phyloP scores from a whole-genome alignment of 371 early-diverging fungal genomes.

The Choanephora cucurbitarum region DNA sequence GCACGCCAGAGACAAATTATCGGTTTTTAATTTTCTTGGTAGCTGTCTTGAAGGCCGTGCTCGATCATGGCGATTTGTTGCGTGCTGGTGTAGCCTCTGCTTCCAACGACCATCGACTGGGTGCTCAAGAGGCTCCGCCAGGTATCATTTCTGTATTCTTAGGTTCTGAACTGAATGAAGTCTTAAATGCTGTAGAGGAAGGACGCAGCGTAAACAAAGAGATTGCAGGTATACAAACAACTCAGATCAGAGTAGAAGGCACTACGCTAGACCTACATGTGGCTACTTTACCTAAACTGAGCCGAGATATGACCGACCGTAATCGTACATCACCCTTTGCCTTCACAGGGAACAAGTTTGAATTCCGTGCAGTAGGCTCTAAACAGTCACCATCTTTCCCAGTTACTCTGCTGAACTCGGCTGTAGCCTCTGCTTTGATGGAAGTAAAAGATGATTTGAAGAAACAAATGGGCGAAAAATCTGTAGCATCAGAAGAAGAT shows the following conservation, averaged over 20 bases:
- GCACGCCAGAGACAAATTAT: constrained; percentile 93
- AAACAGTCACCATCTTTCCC: constrained; percentile 98
- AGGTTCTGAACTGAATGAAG: constrained; percentile 93
- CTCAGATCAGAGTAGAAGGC: constrained; percentile 92
- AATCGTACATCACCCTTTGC: constrained; percentile 99
- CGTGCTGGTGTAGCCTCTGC: constrained; percentile 91
- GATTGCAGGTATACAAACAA: constrained; percentile 75
- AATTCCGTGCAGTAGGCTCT: constrained; percentile 99
- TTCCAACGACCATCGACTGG: constrained; percentile 96
- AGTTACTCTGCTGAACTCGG: constrained; percentile 89
- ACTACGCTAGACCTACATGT: constrained; percentile 95
- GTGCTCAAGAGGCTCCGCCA: constrained; percentile 98
- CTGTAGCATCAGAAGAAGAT: constrained; percentile 79
- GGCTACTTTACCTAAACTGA: constrained; percentile 85
- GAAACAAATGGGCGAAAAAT: constrained; percentile 77
- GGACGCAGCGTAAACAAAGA: constrained; percentile 81
- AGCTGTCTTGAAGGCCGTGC: constrained; percentile 87
- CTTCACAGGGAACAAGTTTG: constrained; percentile 99
- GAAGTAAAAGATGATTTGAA: constrained; percentile 74
- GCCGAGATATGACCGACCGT: constrained; percentile 97
- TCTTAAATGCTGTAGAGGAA: constrained; percentile 89
- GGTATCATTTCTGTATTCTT: constrained; percentile 96
- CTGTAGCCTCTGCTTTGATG: constrained; percentile 83
- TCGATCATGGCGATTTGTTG: constrained; percentile 86
- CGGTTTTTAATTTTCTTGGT: constrained; percentile 94